Evolutionary conservation across 495 filamentous ascomycete species (phyloP).

Genomic region (Xylaria nigripes): DNA sequence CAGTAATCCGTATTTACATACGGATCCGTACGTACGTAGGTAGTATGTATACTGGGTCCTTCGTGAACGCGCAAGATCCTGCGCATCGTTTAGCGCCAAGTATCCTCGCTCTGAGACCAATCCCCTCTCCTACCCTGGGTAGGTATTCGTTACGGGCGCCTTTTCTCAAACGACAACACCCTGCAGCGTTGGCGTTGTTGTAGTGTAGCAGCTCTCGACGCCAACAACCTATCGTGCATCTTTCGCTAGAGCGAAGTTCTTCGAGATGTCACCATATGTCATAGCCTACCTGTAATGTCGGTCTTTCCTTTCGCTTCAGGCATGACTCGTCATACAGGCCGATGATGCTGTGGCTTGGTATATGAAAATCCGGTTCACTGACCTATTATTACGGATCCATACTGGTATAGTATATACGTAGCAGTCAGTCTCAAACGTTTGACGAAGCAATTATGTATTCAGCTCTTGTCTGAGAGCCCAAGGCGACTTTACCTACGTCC

Average conservation of each 20-base stretch:
- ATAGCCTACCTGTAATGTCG: not conserved
- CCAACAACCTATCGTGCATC: not conserved
- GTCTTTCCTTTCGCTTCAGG: not conserved
- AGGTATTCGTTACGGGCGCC: not conserved
- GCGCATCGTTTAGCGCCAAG: conserved; percentile 1
- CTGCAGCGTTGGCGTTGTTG: not conserved
- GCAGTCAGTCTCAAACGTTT: not conserved
- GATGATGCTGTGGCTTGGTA: not conserved
- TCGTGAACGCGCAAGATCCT: no score
- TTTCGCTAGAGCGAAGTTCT: not conserved
- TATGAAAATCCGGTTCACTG: not conserved
- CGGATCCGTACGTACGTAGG: not conserved
- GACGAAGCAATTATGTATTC: not conserved
- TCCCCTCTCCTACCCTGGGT: not conserved
- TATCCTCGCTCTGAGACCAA: not conserved
- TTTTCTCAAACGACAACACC: not conserved
- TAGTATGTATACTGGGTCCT: not conserved
- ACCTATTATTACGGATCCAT: not conserved
- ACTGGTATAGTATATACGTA: not conserved
- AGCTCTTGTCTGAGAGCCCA: not conserved
- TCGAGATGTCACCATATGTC: not conserved
- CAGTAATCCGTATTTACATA: not conserved
- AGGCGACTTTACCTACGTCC: no score
- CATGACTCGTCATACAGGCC: not conserved
- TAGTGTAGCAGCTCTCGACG: not conserved